A percentile compares a stretch with the other conserved stretches of the same genome.
Evolutionary conservation across 2,329 filamentous ascomycete species (phyloP).

Genomic region (Monosporascus sp.): DNA sequence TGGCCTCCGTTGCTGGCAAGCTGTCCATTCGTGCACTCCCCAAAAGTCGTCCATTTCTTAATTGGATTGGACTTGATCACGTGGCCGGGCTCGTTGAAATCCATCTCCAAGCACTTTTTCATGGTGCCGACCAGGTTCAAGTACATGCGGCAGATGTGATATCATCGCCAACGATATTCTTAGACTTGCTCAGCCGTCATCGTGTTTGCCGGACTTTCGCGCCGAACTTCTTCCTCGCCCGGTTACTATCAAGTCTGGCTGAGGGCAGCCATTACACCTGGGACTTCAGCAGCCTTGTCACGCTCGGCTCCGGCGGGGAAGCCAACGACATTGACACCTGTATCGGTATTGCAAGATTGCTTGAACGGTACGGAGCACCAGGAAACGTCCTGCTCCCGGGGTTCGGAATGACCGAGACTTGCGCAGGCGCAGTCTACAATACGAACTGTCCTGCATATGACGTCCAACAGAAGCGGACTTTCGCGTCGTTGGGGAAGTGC

Average conservation of each 20-base stretch:
- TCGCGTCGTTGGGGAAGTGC: conserved; percentile 34
- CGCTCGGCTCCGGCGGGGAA: conserved; percentile 41
- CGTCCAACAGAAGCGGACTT: conserved; percentile 14
- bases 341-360: conserved; percentile 16
- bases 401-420: conserved; percentile 50
- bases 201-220: conserved; percentile 39
- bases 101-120: conserved; percentile 42
- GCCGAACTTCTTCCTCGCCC: conserved; percentile 31
- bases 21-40: conserved; percentile 18
- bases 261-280: conserved; percentile 2
- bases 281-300: conserved; percentile 25
- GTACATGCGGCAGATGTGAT: conserved; percentile 36
- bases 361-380: conserved; percentile 28
- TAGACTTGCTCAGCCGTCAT: conserved; percentile 34
- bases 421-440: conserved; percentile 43
- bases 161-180: conserved; percentile 32
- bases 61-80: conserved; percentile 50
- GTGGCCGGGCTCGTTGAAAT: conserved; percentile 47
- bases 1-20: conserved; percentile 38
- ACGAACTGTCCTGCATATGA: conserved; percentile 36
- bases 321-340: conserved; percentile 34
- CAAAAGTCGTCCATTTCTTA: conserved; percentile 31
- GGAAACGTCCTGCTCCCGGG: conserved; percentile 33
- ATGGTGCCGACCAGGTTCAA: conserved; percentile 40
- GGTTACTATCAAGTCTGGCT: conserved; percentile 9